Evolutionary conservation across 2,329 filamentous ascomycete species (phyloP).

Genomic region (Cryphonectria carpinicola): DNA sequence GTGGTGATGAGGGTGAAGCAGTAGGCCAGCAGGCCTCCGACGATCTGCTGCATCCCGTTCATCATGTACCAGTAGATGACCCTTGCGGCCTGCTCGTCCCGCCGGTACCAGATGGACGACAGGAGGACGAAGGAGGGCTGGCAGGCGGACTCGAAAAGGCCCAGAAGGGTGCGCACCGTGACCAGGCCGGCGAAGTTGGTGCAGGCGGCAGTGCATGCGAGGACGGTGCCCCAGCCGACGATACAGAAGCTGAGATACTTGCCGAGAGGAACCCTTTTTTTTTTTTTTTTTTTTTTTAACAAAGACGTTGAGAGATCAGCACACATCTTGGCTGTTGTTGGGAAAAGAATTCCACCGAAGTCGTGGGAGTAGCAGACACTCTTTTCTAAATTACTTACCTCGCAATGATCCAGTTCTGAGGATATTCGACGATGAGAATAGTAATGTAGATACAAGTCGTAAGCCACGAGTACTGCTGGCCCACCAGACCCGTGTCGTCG

Average conservation of each 20-base stretch:
- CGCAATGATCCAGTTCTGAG: conserved; percentile 59
- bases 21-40: conserved; percentile 72
- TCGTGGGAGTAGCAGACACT: background rate
- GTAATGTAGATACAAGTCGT: conserved; percentile 76
- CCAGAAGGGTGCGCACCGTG: conserved; percentile 66
- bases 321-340: no score
- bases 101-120: conserved; percentile 71
- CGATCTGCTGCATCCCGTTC: conserved; percentile 75
- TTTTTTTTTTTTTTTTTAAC: no score
- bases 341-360: no score
- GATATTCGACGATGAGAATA: conserved; percentile 72
- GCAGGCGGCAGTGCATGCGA: conserved; percentile 65
- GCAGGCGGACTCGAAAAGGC: conserved; percentile 72
- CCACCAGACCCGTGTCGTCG: conserved; percentile 53
- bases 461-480: conserved; percentile 67
- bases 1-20: conserved; percentile 58
- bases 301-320: background rate
- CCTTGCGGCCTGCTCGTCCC: conserved; percentile 67
- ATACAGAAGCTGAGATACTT: conserved; percentile 70
- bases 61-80: conserved; percentile 80
- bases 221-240: conserved; percentile 63
- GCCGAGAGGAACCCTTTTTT: conserved; percentile 62
- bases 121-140: conserved; percentile 71
- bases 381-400: conserved; percentile 30
- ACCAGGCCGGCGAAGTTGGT: conserved; percentile 64